A percentile compares a stretch with the other conserved stretches of the same genome.
phyloP scores from a whole-genome alignment of 257 asterid species.

The Handroanthus guayacan region DNA sequence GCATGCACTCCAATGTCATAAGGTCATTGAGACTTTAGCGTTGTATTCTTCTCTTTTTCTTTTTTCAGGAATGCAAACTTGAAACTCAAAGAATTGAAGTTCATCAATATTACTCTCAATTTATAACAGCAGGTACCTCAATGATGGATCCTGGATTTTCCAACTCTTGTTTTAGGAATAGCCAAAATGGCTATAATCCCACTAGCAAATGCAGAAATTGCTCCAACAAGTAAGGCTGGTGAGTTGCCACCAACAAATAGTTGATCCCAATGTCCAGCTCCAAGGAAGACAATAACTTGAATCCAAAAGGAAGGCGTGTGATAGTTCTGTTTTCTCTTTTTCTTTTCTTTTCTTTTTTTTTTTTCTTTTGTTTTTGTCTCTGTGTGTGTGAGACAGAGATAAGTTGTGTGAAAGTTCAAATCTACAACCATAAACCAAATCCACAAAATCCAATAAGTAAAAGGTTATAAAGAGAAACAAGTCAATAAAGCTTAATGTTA shows the following conservation, averaged over 20 bases:
- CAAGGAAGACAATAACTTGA: conserved; percentile 79
- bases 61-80: background rate
- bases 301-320: conserved; percentile 26
- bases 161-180: conserved; percentile 80
- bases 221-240: conserved; percentile 75
- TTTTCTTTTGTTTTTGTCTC: too few species aligned
- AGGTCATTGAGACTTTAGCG: background rate
- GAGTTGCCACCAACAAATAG: conserved; percentile 91
- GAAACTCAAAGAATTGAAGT: background rate
- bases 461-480: background rate
- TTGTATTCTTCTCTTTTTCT: background rate
- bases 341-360: too few species aligned
- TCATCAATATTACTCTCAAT: conserved; percentile 14
- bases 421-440: background rate
- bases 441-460: conserved; percentile 8
- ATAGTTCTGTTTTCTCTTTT: too few species aligned
- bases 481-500: background rate
- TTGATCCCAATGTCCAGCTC: conserved; percentile 81
- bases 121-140: conserved; percentile 52
- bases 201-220: conserved; percentile 63
- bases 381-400: too few species aligned
- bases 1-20: conserved; percentile 5
- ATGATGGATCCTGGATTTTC: conserved; percentile 56
- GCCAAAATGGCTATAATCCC: conserved; percentile 86
- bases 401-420: too few species aligned